A percentile compares a stretch with the other conserved stretches of the same genome.
Evolutionary conservation across 1,284 basidiomycete species (phyloP).

Genomic region (Fomitopsis palustris): DNA sequence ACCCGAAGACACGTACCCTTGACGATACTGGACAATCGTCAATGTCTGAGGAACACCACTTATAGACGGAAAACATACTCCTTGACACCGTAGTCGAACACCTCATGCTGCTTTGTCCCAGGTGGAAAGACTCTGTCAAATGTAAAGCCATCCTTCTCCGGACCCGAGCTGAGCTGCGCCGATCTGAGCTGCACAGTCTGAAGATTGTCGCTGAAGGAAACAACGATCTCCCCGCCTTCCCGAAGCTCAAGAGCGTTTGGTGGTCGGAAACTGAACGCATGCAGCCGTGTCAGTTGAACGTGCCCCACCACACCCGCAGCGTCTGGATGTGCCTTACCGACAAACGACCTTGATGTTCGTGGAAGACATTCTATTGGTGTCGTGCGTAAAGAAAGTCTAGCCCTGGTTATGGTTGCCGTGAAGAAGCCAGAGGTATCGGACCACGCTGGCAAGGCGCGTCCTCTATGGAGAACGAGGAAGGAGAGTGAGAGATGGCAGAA

Average conservation of each 20-base stretch:
- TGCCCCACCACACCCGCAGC: background rate
- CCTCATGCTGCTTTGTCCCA: slow-evolving; percentile 87
- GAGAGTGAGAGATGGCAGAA: slow-evolving; percentile 10
- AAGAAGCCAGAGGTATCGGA: slow-evolving; percentile 16
- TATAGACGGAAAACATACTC: slow-evolving; percentile 55
- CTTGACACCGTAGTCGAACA: slow-evolving; percentile 98
- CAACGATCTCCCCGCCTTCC: slow-evolving; percentile 89
- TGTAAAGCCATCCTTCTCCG: slow-evolving; percentile 91
- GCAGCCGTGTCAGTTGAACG: background rate
- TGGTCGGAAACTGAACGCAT: slow-evolving; percentile 79
- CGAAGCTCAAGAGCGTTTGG: slow-evolving; percentile 90
- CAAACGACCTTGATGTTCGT: slow-evolving; percentile 94
- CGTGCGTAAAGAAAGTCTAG: slow-evolving; percentile 15
- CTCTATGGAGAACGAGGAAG: slow-evolving; percentile 16
- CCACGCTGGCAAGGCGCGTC: slow-evolving; percentile 17
- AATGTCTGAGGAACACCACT: slow-evolving; percentile 6
- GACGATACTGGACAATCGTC: slow-evolving; percentile 54
- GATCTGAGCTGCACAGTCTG: slow-evolving; percentile 82
- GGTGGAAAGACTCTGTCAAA: slow-evolving; percentile 98
- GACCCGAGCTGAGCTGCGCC: slow-evolving; percentile 61
- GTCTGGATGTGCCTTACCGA: slow-evolving; percentile 54
- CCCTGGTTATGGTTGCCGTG: slow-evolving; percentile 6
- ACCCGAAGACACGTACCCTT: slow-evolving; percentile 49
- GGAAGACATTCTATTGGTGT: slow-evolving; percentile 54
- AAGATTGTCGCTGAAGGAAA: slow-evolving; percentile 84